Base-by-base conservation (phyloP, 1,139 yeast species). In the Sugiyamaella novakii region DNA sequence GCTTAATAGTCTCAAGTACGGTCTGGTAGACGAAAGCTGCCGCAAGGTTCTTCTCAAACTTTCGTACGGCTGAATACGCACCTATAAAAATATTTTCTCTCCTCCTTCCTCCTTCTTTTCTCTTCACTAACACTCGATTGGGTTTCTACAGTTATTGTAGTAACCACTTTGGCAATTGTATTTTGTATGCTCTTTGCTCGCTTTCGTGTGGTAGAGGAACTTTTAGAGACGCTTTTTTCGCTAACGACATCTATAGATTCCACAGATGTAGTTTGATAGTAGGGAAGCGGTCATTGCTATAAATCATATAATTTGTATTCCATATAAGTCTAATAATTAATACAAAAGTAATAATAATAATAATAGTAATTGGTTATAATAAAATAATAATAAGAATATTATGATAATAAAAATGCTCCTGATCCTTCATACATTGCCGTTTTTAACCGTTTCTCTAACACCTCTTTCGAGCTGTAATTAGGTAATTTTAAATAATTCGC, bases 401-500 rank as follows among this genome's bases (percentile, higher is more conserved):
- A 59, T 18, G 97, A 88, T 39, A 92, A 73, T 46, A 87, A 75
- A 66, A 92, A 92, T 1, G 95, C 88, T 18, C 89, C 94, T 1
- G 92, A 85, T 24, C 98, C 98, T 60, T 91, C 98, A 19, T 73
- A 73, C 59, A 89, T 80, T 0, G 98, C 97, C 52, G 80, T 84
- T 19, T 70, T 53, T 10, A 92, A 67, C 51, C 84, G 75, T 34
- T 73, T 63, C 50, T 67, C 72, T 82, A 92, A 76, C 1, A 87
- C 68, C 25, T 74, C 81, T 54, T 75, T 76, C 24, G 79, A 72
- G 1, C 88, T 77, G 63, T 92, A 92, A 54, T 84, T 80, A 1
- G 98, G 98, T 24, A 92, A 71, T 66, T 92, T 92, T 57, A 92
- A 75, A 63, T 92, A 92, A 65, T 92, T 92, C 4, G 95, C 98